Conservation (phyloP, 2,329 filamentous ascomycete species). For the Exophiala phaeomuriformis region DNA sequence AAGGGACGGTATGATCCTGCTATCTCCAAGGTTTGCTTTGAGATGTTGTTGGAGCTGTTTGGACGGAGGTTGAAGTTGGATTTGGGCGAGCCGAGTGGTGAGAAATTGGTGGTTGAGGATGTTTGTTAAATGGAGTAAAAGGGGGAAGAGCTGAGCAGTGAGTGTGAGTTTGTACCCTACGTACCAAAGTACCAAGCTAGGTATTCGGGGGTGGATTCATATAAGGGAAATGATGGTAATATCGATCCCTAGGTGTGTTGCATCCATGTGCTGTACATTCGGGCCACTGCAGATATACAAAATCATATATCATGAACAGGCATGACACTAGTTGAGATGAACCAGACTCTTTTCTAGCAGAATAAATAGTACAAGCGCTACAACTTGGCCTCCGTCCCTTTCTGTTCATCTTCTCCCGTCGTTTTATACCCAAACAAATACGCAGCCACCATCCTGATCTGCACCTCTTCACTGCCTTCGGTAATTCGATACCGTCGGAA, state of each 20-base stretch:
- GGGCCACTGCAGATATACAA: too few relatives aligned
- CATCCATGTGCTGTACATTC: too few relatives aligned
- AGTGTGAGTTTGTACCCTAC: not conserved
- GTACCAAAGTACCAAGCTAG: too few relatives aligned
- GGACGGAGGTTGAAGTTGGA: constrained; percentile 69
- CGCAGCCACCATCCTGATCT: constrained; percentile 58
- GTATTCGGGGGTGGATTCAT: too few relatives aligned
- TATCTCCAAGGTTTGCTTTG: constrained; percentile 79
- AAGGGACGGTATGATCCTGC: constrained; percentile 92
- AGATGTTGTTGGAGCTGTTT: constrained; percentile 83
- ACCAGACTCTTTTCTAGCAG: not conserved
- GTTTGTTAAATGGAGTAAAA: constrained; percentile 48
- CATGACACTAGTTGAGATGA: not conserved
- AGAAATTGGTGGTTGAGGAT: constrained; percentile 59
- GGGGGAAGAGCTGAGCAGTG: constrained; percentile 6
- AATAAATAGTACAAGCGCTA: not conserved
- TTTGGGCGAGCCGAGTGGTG: constrained; percentile 60
- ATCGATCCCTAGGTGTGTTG: too few relatives aligned
- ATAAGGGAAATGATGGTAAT: too few relatives aligned
- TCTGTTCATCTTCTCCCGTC: constrained; percentile 35
- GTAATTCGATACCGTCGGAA: constrained; percentile 58
- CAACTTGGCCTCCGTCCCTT: constrained; percentile 17
- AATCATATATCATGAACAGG: too few relatives aligned
- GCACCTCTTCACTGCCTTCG: constrained; percentile 58
- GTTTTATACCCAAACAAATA: constrained; percentile 48